Evolutionary conservation across 352 stramenopile species (phyloP).

Genomic region (Elongisporangium senticosum): DNA sequence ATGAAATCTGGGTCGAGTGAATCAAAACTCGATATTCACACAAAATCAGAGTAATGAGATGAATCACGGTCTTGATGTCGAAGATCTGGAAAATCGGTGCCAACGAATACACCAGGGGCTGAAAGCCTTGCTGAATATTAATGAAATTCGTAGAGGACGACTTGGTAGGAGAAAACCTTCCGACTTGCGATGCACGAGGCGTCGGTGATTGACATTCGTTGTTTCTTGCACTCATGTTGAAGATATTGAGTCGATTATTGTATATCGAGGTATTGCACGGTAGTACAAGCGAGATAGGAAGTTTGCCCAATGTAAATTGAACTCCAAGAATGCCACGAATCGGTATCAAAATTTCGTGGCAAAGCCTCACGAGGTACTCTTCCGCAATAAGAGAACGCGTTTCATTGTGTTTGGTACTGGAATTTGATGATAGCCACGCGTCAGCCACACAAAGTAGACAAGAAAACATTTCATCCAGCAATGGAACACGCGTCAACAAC

Average conservation of each 20-base stretch:
- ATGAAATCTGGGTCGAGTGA: constrained; percentile 68
- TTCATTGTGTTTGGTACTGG: not conserved
- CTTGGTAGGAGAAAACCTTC: constrained; percentile 37
- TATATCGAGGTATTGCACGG: constrained; percentile 59
- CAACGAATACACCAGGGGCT: constrained; percentile 68
- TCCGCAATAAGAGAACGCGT: constrained; percentile 12
- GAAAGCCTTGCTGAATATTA: constrained; percentile 43
- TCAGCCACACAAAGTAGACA: constrained; percentile 55
- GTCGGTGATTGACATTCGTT: constrained; percentile 1
- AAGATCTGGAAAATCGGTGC: constrained; percentile 67
- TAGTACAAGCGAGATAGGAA: constrained; percentile 37
- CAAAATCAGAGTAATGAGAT: constrained; percentile 60
- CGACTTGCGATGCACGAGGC: constrained; percentile 1
- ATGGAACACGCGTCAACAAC: constrained; percentile 63
- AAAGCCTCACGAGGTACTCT: constrained; percentile 42
- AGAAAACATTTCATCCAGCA: constrained; percentile 44
- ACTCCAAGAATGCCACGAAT: constrained; percentile 68
- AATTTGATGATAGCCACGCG: constrained; percentile 34
- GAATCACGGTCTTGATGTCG: constrained; percentile 63
- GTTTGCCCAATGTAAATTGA: constrained; percentile 31
- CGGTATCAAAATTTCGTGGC: constrained; percentile 46
- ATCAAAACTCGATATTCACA: constrained; percentile 79
- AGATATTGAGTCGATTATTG: constrained; percentile 12
- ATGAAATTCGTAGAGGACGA: constrained; percentile 35
- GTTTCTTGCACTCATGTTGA: constrained; percentile 1